These are phyloP conservation scores for Glycine latifolia DNA, from an alignment of 306 rosid genomes.

Conservation along the genomic window DNA sequence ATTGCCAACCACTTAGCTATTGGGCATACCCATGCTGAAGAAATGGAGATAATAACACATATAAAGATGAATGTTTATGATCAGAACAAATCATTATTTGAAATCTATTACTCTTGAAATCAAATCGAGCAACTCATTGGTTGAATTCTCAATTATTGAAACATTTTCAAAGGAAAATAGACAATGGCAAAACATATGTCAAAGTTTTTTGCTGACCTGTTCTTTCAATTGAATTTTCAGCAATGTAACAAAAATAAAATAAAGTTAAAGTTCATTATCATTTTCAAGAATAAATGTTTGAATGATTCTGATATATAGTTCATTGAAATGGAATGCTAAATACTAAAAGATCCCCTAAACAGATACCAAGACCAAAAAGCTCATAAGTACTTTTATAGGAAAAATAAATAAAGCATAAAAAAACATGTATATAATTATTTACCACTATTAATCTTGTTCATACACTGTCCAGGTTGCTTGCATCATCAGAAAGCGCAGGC, in stretches of 20 bases:
- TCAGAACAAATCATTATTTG: too few relatives aligned
- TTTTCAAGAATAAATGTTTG: not conserved
- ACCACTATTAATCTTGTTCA: not conserved
- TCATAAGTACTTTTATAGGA: not conserved
- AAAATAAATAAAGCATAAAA: not conserved
- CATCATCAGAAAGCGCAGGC: too few relatives aligned
- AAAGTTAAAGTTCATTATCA: not conserved
- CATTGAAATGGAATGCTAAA: constrained; percentile 3
- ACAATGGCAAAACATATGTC: constrained; percentile 20
- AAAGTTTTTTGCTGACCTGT: not conserved
- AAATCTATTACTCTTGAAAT: not conserved
- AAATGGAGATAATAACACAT: not conserved
- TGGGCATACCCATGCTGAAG: not conserved
- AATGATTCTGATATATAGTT: constrained; percentile 20
- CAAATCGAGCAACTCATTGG: not conserved
- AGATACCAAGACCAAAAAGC: too few relatives aligned
- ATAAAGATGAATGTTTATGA: too few relatives aligned
- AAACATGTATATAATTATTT: constrained; percentile 37
- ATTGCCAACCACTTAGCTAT: constrained; percentile 6
- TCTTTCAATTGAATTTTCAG: constrained; percentile 5
- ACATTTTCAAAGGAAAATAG: constrained; percentile 21
- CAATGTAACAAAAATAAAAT: not conserved
- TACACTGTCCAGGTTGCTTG: too few relatives aligned
- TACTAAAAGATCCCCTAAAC: not conserved
- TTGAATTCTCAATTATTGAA: not conserved